Evolutionary conservation across 1,284 basidiomycete genomes (phyloP).

Genomic region (Leccinum huronense): DNA sequence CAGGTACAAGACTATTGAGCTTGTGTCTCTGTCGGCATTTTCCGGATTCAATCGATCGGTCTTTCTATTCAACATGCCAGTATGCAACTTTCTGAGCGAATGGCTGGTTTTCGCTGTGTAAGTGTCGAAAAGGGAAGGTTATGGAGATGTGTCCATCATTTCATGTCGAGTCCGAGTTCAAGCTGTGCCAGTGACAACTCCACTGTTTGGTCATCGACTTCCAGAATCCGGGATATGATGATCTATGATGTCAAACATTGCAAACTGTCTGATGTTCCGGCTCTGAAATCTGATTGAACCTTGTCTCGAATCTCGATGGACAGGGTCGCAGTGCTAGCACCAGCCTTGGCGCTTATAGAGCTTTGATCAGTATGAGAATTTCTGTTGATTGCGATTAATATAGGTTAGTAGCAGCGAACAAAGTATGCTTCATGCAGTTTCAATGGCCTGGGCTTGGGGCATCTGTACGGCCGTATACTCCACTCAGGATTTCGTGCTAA

Average conservation of each 20-base stretch:
- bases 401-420: neutral
- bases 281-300: neutral
- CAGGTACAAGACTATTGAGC: neutral
- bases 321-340: too few species aligned
- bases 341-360: neutral
- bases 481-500: neutral
- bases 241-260: neutral
- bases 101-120: neutral
- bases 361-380: neutral
- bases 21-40: slow-evolving; percentile 1
- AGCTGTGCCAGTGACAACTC: neutral
- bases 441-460: neutral
- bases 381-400: neutral
- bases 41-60: neutral
- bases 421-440: neutral
- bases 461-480: neutral
- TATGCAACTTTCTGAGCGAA: neutral
- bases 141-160: neutral
- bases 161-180: neutral
- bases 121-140: neutral
- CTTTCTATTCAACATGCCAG: neutral
- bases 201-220: neutral
- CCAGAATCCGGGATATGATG: neutral
- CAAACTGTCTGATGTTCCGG: neutral
- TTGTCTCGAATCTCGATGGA: neutral